Conservation (phyloP, 495 filamentous ascomycete genomes). For the Glarea lozoyensis region DNA sequence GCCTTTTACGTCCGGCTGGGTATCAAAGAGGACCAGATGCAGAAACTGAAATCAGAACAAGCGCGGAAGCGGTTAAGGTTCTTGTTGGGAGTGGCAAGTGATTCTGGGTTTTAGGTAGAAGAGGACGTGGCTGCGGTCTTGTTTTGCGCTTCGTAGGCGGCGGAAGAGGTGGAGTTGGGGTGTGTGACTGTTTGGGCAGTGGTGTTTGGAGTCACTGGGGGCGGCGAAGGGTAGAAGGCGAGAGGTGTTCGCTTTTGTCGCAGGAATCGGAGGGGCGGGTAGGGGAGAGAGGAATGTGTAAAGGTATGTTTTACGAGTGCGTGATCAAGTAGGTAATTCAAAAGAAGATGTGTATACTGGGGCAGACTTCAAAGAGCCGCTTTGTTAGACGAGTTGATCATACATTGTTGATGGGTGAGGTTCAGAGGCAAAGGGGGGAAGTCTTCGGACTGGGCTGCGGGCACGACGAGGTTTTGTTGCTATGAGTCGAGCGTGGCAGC, state of each 20-base stretch:
- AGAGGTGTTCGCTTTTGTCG: not conserved
- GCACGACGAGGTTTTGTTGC: conserved; percentile 15
- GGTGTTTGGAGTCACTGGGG: not conserved
- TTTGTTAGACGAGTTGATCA: conserved; percentile 14
- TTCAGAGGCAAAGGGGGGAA: not conserved
- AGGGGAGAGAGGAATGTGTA: not conserved
- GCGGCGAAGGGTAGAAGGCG: not conserved
- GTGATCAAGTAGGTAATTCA: not conserved
- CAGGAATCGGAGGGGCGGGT: not conserved
- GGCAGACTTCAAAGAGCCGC: conserved; percentile 24
- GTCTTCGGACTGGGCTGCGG: conserved; percentile 6
- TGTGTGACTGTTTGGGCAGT: not conserved
- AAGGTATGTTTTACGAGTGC: not conserved
- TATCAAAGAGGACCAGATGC: conserved; percentile 3
- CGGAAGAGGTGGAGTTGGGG: not conserved
- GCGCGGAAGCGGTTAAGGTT: not conserved
- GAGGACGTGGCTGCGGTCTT: not conserved
- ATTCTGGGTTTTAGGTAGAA: not conserved
- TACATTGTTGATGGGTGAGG: conserved; percentile 15
- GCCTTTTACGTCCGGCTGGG: no score
- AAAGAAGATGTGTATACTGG: not conserved
- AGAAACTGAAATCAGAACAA: not conserved
- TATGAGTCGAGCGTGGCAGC: no score
- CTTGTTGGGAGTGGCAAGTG: not conserved
- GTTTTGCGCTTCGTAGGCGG: not conserved